A percentile compares a stretch with the other conserved stretches of the same genome.
phyloP scores from a whole-genome alignment of 148 eudicot genomes.

The Heliosperma pusillum region DNA sequence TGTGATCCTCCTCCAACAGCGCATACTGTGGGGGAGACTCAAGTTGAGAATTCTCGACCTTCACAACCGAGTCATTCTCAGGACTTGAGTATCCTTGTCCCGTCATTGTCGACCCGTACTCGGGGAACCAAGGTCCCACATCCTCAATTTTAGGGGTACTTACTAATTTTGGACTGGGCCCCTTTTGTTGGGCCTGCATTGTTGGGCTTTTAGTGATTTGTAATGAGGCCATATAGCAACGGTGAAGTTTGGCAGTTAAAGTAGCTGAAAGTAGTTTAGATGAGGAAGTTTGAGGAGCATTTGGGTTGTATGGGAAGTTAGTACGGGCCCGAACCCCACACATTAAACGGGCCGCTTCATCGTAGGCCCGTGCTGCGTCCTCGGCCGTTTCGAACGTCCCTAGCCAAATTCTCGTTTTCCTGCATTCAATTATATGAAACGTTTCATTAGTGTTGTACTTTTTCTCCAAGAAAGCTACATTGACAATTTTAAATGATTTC shows the following conservation, averaged over 20 bases:
- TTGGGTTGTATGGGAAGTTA: conserved; percentile 76
- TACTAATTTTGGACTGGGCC: neutral
- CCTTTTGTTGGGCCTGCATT: conserved; percentile 33
- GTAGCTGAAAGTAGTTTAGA: conserved; percentile 71
- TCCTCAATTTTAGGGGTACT: conserved; percentile 19
- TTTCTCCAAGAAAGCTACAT: neutral
- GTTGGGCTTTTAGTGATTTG: conserved; percentile 47
- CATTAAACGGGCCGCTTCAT: conserved; percentile 81
- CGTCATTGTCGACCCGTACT: conserved; percentile 19
- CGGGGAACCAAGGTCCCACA: conserved; percentile 12
- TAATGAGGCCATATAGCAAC: conserved; percentile 71
- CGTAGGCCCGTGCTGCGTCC: conserved; percentile 81
- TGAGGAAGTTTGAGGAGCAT: conserved; percentile 38
- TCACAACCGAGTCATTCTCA: conserved; percentile 18
- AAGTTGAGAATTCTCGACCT: conserved; percentile 24
- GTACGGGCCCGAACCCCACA: conserved; percentile 73
- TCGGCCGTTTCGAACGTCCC: conserved; percentile 83
- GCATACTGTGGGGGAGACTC: conserved; percentile 34
- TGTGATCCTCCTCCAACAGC: conserved; percentile 66
- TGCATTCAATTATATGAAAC: conserved; percentile 18
- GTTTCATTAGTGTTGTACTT: conserved; percentile 9
- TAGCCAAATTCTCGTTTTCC: conserved; percentile 83
- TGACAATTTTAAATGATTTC: neutral
- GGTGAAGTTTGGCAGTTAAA: conserved; percentile 67
- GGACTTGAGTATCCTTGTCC: conserved; percentile 6